Percentiles rank a stretch among this genome's conserved stretches.
phyloP scores from a whole-genome alignment of 805 yeast species.

The Cyberlindnera bimundalis region DNA sequence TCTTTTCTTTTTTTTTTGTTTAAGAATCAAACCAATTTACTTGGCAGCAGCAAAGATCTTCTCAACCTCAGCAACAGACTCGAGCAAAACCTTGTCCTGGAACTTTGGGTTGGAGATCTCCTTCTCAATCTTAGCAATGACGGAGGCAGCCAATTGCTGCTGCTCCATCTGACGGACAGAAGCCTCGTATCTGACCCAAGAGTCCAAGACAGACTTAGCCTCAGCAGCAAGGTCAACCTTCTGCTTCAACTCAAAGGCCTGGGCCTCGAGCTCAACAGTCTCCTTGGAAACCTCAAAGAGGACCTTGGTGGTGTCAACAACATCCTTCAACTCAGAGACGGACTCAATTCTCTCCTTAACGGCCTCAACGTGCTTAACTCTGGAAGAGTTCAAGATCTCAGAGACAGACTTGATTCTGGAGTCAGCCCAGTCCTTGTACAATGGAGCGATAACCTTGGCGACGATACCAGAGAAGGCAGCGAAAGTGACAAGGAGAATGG shows the following conservation, averaged over 20 bases:
- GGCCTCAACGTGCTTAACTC: slow-evolving; percentile 86
- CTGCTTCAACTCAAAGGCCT: slow-evolving; percentile 91
- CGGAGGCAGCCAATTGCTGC: slow-evolving; percentile 81
- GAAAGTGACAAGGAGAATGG: slow-evolving; percentile 79
- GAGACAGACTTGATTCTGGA: slow-evolving; percentile 78
- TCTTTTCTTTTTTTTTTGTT: not conserved
- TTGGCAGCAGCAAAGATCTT: slow-evolving; percentile 55
- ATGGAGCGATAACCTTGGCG: slow-evolving; percentile 89
- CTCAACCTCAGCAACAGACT: slow-evolving; percentile 91
- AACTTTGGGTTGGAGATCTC: slow-evolving; percentile 83
- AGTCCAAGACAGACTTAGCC: slow-evolving; percentile 94
- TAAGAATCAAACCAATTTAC: slow-evolving; percentile 11
- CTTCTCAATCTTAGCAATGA: slow-evolving; percentile 83
- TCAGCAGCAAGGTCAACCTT: slow-evolving; percentile 79
- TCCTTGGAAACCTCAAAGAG: slow-evolving; percentile 94
- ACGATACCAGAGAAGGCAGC: slow-evolving; percentile 68
- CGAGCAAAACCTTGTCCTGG: slow-evolving; percentile 89
- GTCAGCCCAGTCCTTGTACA: slow-evolving; percentile 92
- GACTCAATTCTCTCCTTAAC: slow-evolving; percentile 88
- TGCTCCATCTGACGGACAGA: slow-evolving; percentile 96
- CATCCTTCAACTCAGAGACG: slow-evolving; percentile 87
- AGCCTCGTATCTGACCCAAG: slow-evolving; percentile 98
- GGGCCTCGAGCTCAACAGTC: slow-evolving; percentile 93
- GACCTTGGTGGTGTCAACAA: slow-evolving; percentile 85
- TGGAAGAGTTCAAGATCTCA: slow-evolving; percentile 79